Evolutionary conservation across 2,329 filamentous ascomycete species (phyloP).

Genomic region (Phaeosphaeria sp.): DNA sequence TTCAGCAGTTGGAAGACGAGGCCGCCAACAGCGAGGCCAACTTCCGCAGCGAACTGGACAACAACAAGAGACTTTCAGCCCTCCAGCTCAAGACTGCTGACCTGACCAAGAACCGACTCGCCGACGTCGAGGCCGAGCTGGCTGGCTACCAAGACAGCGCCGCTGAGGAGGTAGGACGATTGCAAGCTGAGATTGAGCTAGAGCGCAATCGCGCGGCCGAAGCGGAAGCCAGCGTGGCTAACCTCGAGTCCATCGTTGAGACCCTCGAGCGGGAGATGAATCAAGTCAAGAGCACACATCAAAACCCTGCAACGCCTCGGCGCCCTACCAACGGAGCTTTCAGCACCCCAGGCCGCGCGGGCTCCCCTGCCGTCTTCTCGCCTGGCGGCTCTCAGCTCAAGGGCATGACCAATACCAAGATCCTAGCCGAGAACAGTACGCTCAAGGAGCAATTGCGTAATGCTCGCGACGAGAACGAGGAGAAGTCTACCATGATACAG

Average conservation of each 20-base stretch:
- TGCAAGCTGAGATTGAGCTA: conserved; percentile 59
- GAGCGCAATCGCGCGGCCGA: conserved; percentile 66
- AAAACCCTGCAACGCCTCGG: conserved; percentile 60
- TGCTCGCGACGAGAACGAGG: conserved; percentile 76
- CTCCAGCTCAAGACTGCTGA: conserved; percentile 79
- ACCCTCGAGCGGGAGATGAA: conserved; percentile 64
- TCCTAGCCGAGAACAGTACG: conserved; percentile 68
- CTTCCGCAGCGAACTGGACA: conserved; percentile 85
- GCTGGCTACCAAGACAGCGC: conserved; percentile 72
- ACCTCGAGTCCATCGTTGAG: conserved; percentile 69
- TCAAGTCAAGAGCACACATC: conserved; percentile 46
- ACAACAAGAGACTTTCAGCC: conserved; percentile 79
- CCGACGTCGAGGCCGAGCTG: conserved; percentile 70
- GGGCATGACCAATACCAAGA: conserved; percentile 65
- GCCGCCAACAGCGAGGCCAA: conserved; percentile 83
- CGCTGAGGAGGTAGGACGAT: conserved; percentile 61
- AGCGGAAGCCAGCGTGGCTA: conserved; percentile 67
- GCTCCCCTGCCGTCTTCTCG: conserved; percentile 60
- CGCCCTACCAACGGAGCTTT: conserved; percentile 59
- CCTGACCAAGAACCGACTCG: conserved; percentile 73
- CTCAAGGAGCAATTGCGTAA: conserved; percentile 74
- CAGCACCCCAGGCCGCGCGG: conserved; percentile 58
- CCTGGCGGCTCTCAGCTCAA: conserved; percentile 62
- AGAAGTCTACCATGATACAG: conserved; percentile 79
- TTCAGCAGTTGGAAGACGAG: conserved; percentile 86